Percentiles rank a stretch among this genome's conserved stretches.
phyloP scores from a whole-genome alignment of 1,284 basidiomycete species.

The Apiotrichum domesticum region DNA sequence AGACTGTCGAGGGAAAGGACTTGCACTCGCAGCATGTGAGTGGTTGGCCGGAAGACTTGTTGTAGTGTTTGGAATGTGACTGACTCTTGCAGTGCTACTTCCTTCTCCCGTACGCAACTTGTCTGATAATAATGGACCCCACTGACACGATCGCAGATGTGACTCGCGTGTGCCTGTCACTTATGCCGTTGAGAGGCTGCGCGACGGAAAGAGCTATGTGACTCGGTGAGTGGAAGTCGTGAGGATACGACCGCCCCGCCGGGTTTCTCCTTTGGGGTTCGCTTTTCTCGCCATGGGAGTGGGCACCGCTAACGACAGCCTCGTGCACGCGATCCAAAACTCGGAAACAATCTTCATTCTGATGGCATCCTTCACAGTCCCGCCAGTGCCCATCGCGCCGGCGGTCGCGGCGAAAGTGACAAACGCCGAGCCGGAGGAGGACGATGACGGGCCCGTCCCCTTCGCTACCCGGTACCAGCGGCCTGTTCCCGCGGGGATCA shows the following conservation, averaged over 20 bases:
- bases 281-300: neutral
- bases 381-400: constrained; percentile 56
- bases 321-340: constrained; percentile 69
- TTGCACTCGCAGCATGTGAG: constrained; percentile 60
- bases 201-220: constrained; percentile 51
- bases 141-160: constrained; percentile 7
- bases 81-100: constrained; percentile 1
- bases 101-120: neutral
- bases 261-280: no score
- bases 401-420: neutral
- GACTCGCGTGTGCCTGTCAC: constrained; percentile 69
- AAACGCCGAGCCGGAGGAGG: neutral
- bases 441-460: neutral
- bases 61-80: neutral
- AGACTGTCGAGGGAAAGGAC: constrained; percentile 62
- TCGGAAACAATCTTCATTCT: constrained; percentile 73
- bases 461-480: constrained; percentile 21
- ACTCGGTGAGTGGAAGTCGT: constrained; percentile 8
- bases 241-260: no score
- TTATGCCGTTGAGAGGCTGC: constrained; percentile 72
- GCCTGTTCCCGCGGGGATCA: constrained; percentile 46
- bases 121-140: no score
- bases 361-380: constrained; percentile 59
- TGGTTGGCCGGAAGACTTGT: constrained; percentile 1
- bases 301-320: constrained; percentile 51